Conservation (phyloP, 306 rosid genomes). For the Vicia villosa region DNA sequence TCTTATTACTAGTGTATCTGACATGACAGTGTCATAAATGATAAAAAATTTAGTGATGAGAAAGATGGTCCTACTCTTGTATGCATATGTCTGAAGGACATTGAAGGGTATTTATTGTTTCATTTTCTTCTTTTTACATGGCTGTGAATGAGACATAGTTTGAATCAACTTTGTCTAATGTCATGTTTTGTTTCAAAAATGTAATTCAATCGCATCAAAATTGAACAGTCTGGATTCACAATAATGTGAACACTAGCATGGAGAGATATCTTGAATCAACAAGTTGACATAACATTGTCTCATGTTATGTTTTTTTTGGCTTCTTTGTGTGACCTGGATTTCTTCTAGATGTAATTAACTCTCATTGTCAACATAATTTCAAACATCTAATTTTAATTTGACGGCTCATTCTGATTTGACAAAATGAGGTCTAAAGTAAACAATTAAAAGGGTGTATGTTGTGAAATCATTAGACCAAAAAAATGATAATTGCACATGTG, state of each 20-base stretch:
- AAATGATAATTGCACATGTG: no score
- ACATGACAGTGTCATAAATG: slow-evolving; percentile 37
- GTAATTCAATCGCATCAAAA: background rate
- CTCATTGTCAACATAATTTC: background rate
- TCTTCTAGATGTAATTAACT: background rate
- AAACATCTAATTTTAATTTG: background rate
- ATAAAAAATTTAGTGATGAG: slow-evolving; percentile 30
- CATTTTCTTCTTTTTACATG: slow-evolving; percentile 26
- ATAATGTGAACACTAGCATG: background rate
- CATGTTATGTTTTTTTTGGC: slow-evolving; percentile 33
- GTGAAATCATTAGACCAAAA: no score
- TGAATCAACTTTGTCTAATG: slow-evolving; percentile 37
- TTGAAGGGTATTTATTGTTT: slow-evolving; percentile 26
- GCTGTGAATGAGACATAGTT: slow-evolving; percentile 48
- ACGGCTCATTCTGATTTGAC: background rate
- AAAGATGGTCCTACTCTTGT: slow-evolving; percentile 43
- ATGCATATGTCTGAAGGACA: slow-evolving; percentile 46
- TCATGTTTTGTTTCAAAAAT: slow-evolving; percentile 2
- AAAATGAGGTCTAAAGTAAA: background rate
- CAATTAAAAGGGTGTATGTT: background rate
- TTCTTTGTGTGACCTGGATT: background rate
- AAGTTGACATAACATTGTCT: slow-evolving; percentile 3
- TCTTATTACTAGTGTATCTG: slow-evolving; percentile 40
- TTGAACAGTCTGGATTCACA: background rate
- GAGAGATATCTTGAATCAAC: slow-evolving; percentile 17